Evolutionary conservation across 169 alveolate species (phyloP).

Genomic region (Perkinsus olseni): DNA sequence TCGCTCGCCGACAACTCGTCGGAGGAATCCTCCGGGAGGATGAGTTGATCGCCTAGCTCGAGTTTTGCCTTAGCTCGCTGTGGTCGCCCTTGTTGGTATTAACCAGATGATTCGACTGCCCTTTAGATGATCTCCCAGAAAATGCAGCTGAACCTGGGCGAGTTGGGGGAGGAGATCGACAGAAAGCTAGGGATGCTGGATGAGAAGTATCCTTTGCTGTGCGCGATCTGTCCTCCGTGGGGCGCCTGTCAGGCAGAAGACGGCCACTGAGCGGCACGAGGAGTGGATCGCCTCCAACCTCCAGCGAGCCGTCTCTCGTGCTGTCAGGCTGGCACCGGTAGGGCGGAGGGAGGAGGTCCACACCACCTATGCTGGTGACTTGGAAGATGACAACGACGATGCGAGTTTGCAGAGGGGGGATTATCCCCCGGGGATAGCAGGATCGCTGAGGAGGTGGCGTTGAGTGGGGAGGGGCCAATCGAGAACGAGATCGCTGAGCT

Average conservation of each 20-base stretch:
- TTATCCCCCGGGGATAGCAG: neutral
- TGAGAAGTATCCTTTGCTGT: neutral
- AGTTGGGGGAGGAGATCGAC: neutral
- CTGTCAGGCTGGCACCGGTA: neutral
- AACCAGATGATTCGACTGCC: neutral
- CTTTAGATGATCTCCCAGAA: neutral
- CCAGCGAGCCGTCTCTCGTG: neutral
- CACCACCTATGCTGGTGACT: neutral
- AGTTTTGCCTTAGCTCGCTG: too few relatives aligned
- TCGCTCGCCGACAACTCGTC: too few relatives aligned
- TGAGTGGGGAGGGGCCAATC: neutral
- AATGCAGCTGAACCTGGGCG: neutral
- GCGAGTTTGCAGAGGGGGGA: neutral
- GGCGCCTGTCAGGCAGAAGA: neutral
- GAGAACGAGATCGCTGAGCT: neutral
- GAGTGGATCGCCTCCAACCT: neutral
- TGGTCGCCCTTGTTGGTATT: neutral
- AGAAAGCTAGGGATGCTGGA: neutral
- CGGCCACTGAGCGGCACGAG: neutral
- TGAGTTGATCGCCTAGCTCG: too few relatives aligned
- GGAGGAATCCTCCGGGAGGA: too few relatives aligned
- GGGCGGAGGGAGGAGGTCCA: neutral
- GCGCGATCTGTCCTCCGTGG: neutral
- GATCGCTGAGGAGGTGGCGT: neutral
- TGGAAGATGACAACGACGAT: neutral